Conservation (phyloP, 2,329 filamentous ascomycete species). For the Fusarium siculi region DNA sequence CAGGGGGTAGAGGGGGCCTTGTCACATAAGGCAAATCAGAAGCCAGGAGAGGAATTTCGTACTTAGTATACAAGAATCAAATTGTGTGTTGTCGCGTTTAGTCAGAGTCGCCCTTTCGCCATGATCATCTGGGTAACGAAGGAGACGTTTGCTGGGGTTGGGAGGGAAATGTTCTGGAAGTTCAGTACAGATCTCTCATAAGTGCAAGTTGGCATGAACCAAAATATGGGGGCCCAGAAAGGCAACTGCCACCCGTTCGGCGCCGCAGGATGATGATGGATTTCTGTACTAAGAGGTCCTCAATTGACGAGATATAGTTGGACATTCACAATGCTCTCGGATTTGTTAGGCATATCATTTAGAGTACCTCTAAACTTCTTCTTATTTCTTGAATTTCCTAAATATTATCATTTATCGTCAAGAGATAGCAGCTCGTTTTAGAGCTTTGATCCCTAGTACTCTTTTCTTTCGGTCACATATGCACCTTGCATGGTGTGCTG, state of each 20-base stretch:
- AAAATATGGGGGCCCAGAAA: conserved; percentile 33
- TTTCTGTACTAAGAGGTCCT: background rate
- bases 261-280: background rate
- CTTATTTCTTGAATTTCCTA: background rate
- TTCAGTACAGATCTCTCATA: conserved; percentile 44
- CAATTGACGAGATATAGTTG: background rate
- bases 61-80: conserved; percentile 43
- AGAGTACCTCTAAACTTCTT: background rate
- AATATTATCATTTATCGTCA: background rate
- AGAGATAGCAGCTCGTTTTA: background rate
- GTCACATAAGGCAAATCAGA: background rate
- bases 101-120: conserved; percentile 32
- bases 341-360: background rate
- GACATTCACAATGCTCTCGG: background rate
- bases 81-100: conserved; percentile 26
- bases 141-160: conserved; percentile 32
- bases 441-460: background rate
- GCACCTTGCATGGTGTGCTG: conserved; percentile 1
- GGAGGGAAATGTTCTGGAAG: conserved; percentile 39
- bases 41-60: conserved; percentile 14
- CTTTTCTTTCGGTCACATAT: background rate
- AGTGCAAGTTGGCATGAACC: conserved; percentile 46
- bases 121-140: conserved; percentile 31
- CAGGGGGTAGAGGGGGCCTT: conserved; percentile 33
- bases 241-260: conserved; percentile 33